Base-by-base conservation (phyloP, 805 yeast genomes). In the Wickerhamomyces strasburgensis region DNA sequence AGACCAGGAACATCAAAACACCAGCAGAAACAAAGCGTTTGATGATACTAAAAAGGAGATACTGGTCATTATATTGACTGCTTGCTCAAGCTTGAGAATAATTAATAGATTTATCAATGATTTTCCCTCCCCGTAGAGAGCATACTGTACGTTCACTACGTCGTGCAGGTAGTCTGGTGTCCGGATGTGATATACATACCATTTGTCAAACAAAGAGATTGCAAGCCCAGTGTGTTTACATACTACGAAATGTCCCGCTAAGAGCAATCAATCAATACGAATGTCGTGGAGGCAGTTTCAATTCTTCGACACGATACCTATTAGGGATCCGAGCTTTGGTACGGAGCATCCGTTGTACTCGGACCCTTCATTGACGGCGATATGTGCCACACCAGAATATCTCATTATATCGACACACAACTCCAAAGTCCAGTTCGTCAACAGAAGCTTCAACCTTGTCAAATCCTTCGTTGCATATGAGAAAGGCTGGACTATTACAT, bases 241-340 rank as follows among this genome's bases (percentile, higher is more conserved):
- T n/a, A n/a, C n/a, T n/a, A n/a, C n/a, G n/a, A n/a, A n/a, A n/a
- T n/a, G n/a, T n/a, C n/a, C n/a, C n/a, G n/a, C n/a, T n/a, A n/a
- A n/a, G n/a, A n/a, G n/a, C n/a, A n/a, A n/a, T n/a, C n/a, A n/a
- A n/a, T n/a, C n/a, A n/a, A n/a, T n/a, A n/a, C n/a, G n/a, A n/a
- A 52, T 53, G 59, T 52, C 65, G 6, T 84, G 89, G 89, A 68
- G 90, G 42, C 95, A 84, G 53, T 84, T 90, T 60, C 86, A 85
- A 43, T 84, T 90, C 59, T 88, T 84, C 57, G 96, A 87, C 36
- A 70, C 75, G 26, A 70, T 79, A 0, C 96, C 96, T 5, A 82
- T 93, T 14, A 64, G 79, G 43, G 98, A 93, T 54, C 98, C 98
- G 5, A 65, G 73, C 41, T 70, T 73, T 39, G 80, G 80, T 6